phyloP scores from a whole-genome alignment of 2,329 filamentous ascomycete genomes.

The Pseudogymnoascus sp. region DNA sequence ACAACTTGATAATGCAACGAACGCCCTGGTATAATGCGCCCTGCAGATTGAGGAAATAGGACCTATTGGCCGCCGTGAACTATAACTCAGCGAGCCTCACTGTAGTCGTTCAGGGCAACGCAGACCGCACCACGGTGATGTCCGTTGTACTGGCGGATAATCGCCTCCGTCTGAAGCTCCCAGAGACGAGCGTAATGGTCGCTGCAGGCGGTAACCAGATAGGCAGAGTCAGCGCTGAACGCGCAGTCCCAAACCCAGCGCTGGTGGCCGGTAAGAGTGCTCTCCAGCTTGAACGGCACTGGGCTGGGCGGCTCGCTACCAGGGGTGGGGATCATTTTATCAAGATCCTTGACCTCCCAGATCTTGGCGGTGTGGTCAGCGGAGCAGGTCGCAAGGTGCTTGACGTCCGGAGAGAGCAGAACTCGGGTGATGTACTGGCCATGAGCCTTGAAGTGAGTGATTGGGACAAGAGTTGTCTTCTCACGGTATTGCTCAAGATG shows the following conservation, averaged over 20 bases:
- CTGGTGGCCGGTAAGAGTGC: slow-evolving; percentile 62
- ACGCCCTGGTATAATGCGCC: slow-evolving; percentile 3
- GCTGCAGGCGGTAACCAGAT: slow-evolving; percentile 64
- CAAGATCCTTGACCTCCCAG: slow-evolving; percentile 78
- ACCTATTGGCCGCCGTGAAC: neutral
- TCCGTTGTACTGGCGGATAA: slow-evolving; percentile 68
- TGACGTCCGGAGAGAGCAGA: slow-evolving; percentile 65
- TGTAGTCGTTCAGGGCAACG: slow-evolving; percentile 62
- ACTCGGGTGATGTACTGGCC: slow-evolving; percentile 67
- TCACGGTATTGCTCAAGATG: slow-evolving; percentile 69
- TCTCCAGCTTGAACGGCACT: slow-evolving; percentile 54
- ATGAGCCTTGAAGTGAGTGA: slow-evolving; percentile 65
- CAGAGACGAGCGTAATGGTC: slow-evolving; percentile 68
- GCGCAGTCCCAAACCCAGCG: slow-evolving; percentile 75
- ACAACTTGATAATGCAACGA: neutral
- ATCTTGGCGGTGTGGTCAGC: slow-evolving; percentile 84
- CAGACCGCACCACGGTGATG: slow-evolving; percentile 66
- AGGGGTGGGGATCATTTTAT: slow-evolving; percentile 33
- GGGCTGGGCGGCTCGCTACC: neutral
- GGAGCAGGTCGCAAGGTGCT: slow-evolving; percentile 65
- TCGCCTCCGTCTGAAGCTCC: slow-evolving; percentile 60
- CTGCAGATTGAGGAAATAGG: neutral
- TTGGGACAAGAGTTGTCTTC: slow-evolving; percentile 59
- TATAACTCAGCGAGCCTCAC: slow-evolving; percentile 20
- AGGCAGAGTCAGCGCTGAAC: slow-evolving; percentile 65